Base-by-base conservation (phyloP, 2,329 filamentous ascomycete species). In the Ascochyta pisi region DNA sequence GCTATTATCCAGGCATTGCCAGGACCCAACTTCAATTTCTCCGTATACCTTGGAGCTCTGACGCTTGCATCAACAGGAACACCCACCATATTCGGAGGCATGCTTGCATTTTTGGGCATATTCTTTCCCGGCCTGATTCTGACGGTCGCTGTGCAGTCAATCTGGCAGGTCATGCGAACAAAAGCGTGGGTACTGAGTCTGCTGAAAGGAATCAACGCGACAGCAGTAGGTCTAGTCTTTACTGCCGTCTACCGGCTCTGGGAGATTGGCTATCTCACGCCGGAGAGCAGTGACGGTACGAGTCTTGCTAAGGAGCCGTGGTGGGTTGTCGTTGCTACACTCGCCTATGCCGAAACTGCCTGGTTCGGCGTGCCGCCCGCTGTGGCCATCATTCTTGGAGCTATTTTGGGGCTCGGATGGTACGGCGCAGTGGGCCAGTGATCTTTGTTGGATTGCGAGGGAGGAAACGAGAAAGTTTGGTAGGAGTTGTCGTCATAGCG, bases 1-100 rank as follows among this genome's bases (percentile, higher is more conserved):
- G 89, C 89, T 7, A 81, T 92, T 49, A 87, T 86, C 16, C 89
- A 92, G 71, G 83, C 86, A 0, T 89, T 91, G 54, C 89, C 89
- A 0, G 85, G 85, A 0, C 86, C 85, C 0, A 84, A 85, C 60
- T 84, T 84, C 73, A 84, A 84, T 66, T 86, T 79, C 40, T 71
- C 70, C 1, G 77, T 79, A 13, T 79, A 76, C 46, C 70, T 79
- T 3, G 77, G 77, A 12, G 68, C 76, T 1, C 65, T 81, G 7
- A 64, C 76, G 0, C 60, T 79, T 0, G 61, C 64, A n/a, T 61
- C 64, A 0, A 64, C 73, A 0, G 41, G 41, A 4, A 60, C 65
- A 0, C 73, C 73, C 0, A 66, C 69, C 4, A 38, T 74, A 9
- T 54, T 71, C 3, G 77, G 77, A 12, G 75, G 76, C 0, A 13